These are phyloP conservation scores for Chalciporus pseudorubinellus DNA, from an alignment of 768 basidiomycete species.

Conservation along the genomic window DNA sequence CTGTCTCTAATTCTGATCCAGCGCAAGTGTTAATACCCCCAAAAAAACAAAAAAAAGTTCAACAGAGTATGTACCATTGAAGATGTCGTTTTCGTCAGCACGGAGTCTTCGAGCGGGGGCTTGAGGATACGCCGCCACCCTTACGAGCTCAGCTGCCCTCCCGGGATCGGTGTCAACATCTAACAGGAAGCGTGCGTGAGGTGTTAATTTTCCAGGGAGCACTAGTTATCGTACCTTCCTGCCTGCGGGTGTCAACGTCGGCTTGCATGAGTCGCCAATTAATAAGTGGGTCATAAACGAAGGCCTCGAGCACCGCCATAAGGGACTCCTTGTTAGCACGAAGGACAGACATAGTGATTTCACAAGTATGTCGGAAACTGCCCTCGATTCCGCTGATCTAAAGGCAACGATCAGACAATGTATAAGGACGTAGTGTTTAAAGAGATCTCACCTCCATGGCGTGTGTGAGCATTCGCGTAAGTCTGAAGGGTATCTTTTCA, in stretches of 20 bases:
- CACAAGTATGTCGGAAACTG: conserved; percentile 92
- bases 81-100: conserved; percentile 92
- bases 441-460: conserved; percentile 86
- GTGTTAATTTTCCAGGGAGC: neutral
- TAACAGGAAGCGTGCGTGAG: conserved; percentile 13
- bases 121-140: conserved; percentile 72
- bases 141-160: conserved; percentile 58
- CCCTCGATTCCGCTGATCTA: conserved; percentile 98
- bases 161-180: conserved; percentile 49
- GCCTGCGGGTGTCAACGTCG: conserved; percentile 68
- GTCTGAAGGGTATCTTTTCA: conserved; percentile 96
- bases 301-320: conserved; percentile 98
- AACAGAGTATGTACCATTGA: conserved; percentile 61
- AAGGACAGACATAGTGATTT: conserved; percentile 95
- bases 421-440: neutral
- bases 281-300: conserved; percentile 97
- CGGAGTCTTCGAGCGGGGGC: conserved; percentile 79
- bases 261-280: conserved; percentile 93
- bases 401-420: conserved; percentile 6
- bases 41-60: no score
- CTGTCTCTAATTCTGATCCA: conserved; percentile 38
- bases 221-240: conserved; percentile 52
- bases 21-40: no score
- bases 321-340: conserved; percentile 98
- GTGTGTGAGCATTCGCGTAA: conserved; percentile 97